Percentiles rank a stretch among this genome's conserved stretches.
phyloP scores from a whole-genome alignment of 345 rosid genomes.

The Hibiscus tridactylites region DNA sequence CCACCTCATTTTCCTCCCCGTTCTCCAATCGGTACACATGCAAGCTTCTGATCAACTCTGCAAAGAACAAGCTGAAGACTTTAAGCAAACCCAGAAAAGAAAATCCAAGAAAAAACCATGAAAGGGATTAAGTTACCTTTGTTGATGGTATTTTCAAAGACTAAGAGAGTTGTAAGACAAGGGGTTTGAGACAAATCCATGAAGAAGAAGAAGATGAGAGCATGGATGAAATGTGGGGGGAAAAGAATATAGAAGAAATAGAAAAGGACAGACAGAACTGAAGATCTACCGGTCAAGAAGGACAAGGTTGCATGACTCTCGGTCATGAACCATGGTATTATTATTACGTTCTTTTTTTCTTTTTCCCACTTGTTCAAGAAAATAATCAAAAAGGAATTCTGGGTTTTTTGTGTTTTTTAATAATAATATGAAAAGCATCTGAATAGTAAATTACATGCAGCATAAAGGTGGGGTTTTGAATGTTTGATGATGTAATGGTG shows the following conservation, averaged over 20 bases:
- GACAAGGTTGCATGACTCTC: not conserved
- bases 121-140: constrained; percentile 15
- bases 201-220: constrained; percentile 19
- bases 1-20: constrained; percentile 17
- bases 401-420: not conserved
- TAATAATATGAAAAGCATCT: not conserved
- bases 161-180: constrained; percentile 25
- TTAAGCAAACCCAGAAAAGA: not conserved
- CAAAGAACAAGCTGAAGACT: not conserved
- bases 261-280: not conserved
- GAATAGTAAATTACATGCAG: not conserved
- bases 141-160: constrained; percentile 25
- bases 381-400: not conserved
- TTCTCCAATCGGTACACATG: constrained; percentile 31
- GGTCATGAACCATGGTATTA: not conserved
- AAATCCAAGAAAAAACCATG: not conserved
- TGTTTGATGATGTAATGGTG: not conserved
- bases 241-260: not conserved
- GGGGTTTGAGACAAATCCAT: constrained; percentile 21
- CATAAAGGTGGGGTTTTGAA: not conserved
- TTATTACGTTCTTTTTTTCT: not conserved
- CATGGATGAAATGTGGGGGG: not conserved
- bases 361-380: not conserved
- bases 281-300: not conserved
- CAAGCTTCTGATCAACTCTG: constrained; percentile 37